Conservation (phyloP, 805 yeast species). For the Candida namnaoensis region DNA sequence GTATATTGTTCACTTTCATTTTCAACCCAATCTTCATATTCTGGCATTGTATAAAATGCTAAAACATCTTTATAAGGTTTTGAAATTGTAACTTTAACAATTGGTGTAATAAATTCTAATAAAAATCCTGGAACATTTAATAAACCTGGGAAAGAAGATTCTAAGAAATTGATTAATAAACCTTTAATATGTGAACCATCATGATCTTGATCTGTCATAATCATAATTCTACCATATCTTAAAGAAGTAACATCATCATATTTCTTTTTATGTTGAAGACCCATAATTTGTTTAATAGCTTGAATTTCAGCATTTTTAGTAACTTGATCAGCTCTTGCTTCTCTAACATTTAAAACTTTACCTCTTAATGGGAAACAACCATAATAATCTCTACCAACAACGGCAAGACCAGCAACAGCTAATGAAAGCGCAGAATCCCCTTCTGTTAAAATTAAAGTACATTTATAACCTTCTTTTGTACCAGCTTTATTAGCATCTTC, state of each 20-base stretch:
- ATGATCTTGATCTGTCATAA: constrained; percentile 99
- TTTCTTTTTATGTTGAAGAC: constrained; percentile 83
- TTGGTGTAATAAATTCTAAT: constrained; percentile 92
- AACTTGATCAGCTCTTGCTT: constrained; percentile 93
- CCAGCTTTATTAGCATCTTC: constrained; percentile 98
- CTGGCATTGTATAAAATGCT: constrained; percentile 91
- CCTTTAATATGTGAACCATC: constrained; percentile 99
- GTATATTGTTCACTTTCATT: constrained; percentile 64
- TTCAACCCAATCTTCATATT: constrained; percentile 89
- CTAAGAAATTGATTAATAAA: constrained; percentile 84
- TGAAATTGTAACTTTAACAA: constrained; percentile 78
- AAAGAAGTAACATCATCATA: constrained; percentile 67
- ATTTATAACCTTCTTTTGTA: constrained; percentile 81
- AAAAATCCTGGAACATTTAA: constrained; percentile 86
- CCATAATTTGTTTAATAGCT: constrained; percentile 91
- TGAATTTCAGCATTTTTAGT: constrained; percentile 90
- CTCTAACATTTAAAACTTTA: constrained; percentile 90
- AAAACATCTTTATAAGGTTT: constrained; percentile 51
- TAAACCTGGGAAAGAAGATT: constrained; percentile 90
- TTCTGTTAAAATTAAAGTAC: constrained; percentile 90
- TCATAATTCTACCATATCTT: constrained; percentile 95
- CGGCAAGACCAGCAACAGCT: constrained; percentile 90
- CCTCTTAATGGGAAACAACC: constrained; percentile 96
- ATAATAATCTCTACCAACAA: constrained; percentile 89
- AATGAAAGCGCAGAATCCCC: constrained; percentile 93